Evolutionary conservation across 2,329 filamentous ascomycete genomes (phyloP).

Genomic region (Aspergillus sp.): DNA sequence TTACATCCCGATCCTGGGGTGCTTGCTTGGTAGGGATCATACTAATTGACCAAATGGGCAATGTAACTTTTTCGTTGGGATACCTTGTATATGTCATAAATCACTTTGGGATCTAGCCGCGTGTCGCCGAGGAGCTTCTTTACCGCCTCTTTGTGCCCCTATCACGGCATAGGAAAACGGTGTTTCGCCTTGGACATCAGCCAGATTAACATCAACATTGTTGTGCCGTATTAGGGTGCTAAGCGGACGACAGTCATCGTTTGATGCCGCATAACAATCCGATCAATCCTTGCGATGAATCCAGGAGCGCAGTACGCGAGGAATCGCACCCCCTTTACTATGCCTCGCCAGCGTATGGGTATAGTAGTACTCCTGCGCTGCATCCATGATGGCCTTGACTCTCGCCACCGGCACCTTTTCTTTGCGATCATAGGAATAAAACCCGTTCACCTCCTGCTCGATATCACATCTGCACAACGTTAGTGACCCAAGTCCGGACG

Average conservation of each 20-base stretch:
- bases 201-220: background rate
- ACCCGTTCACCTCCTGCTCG: conserved; percentile 67
- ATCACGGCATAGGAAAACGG: background rate
- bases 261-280: no score
- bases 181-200: background rate
- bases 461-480: conserved; percentile 49
- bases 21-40: no score
- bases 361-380: conserved; percentile 50
- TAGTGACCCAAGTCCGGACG: background rate
- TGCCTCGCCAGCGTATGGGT: conserved; percentile 16
- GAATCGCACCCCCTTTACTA: background rate
- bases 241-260: background rate
- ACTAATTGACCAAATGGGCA: no score
- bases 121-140: background rate
- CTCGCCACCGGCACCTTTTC: conserved; percentile 59
- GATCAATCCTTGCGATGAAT: background rate
- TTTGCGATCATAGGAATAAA: conserved; percentile 62
- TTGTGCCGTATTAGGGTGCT: background rate
- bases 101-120: background rate
- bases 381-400: conserved; percentile 59
- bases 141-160: background rate
- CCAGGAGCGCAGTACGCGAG: background rate
- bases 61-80: no score
- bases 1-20: no score
- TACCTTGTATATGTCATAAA: no score